Conservation (phyloP, 345 rosid genomes). For the Brassica carinata region DNA sequence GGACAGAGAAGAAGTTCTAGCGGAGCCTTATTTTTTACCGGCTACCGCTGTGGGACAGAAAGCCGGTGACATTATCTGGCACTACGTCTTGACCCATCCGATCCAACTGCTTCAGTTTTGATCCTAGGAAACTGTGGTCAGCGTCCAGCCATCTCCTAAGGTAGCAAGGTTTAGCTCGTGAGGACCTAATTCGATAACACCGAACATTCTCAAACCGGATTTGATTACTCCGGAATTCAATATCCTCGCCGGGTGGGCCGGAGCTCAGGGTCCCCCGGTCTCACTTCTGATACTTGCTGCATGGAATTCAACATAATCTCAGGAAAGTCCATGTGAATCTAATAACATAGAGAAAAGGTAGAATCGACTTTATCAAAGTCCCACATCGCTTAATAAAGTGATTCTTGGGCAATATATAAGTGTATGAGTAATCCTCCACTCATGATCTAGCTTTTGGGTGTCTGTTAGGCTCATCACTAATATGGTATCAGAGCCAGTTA, state of each 20-base stretch:
- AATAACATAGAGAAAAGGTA: too few species aligned
- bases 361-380: too few species aligned
- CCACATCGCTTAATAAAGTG: too few species aligned
- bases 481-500: too few species aligned
- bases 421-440: too few species aligned
- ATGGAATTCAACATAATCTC: conserved; percentile 2
- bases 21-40: conserved; percentile 74
- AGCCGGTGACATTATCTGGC: conserved; percentile 57
- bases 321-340: background rate
- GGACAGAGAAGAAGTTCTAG: conserved; percentile 81
- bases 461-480: too few species aligned
- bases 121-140: conserved; percentile 70
- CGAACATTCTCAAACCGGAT: conserved; percentile 80
- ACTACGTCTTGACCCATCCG: conserved; percentile 49
- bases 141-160: conserved; percentile 74
- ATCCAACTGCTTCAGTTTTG: conserved; percentile 62
- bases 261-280: conserved; percentile 59
- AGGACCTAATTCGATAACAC: conserved; percentile 72
- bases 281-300: conserved; percentile 48
- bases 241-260: conserved; percentile 75
- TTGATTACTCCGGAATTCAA: conserved; percentile 83
- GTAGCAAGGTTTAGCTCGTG: conserved; percentile 88
- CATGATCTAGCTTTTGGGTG: too few species aligned
- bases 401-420: too few species aligned
- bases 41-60: conserved; percentile 70